Evolutionary conservation across 73 alveolate species (phyloP).

Genomic region (Breviolum minutum): DNA sequence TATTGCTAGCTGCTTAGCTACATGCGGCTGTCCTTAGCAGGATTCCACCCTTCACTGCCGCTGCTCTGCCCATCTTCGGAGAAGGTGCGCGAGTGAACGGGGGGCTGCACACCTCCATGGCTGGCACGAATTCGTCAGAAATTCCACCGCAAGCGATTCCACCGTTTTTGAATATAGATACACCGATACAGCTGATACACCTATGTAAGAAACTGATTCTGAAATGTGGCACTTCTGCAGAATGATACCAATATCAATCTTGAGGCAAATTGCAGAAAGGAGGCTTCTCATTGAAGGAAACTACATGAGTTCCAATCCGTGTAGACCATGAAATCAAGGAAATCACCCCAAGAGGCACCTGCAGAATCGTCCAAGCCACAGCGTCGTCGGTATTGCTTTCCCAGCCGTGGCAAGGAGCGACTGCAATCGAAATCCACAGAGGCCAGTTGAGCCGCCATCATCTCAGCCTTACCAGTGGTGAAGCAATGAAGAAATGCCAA

Average conservation of each 20-base stretch:
- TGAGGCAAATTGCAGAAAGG: background rate
- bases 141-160: no score
- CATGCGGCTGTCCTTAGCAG: background rate
- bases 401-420: conserved; percentile 37
- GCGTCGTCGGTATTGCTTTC: conserved; percentile 23
- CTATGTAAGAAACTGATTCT: no score
- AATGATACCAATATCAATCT: background rate
- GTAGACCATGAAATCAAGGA: no score
- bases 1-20: no score
- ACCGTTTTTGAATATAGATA: no score
- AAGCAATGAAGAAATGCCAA: no score
- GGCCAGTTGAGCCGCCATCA: conserved; percentile 72
- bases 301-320: no score
- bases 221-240: background rate
- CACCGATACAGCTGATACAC: no score
- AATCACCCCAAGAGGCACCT: background rate
- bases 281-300: no score
- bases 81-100: background rate
- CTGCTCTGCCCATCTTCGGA: conserved; percentile 27
- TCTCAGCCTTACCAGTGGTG: conserved; percentile 39
- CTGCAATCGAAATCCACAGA: conserved; percentile 39
- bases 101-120: background rate
- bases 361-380: conserved; percentile 46
- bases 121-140: no score
- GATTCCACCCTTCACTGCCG: conserved; percentile 9